Evolutionary conservation across 495 filamentous ascomycete genomes (phyloP).

Genomic region (Hypomontagnella monticulosa): DNA sequence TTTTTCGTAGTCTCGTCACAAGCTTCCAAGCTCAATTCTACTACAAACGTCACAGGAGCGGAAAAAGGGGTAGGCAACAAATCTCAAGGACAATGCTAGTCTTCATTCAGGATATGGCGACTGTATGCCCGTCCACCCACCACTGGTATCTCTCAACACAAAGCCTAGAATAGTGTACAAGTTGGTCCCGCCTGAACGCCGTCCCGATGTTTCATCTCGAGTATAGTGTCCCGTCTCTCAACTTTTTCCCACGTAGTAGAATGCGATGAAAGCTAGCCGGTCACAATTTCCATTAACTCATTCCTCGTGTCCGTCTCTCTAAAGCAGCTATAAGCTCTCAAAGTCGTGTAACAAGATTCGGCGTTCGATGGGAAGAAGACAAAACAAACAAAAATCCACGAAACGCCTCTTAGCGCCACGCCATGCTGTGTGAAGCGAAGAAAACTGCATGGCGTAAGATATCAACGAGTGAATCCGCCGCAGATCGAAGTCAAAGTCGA

Average conservation of each 20-base stretch:
- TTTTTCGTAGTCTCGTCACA: background rate
- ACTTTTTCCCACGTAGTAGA: conserved; percentile 27
- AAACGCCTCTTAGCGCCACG: conserved; percentile 42
- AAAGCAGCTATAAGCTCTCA: conserved; percentile 17
- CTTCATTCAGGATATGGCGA: conserved; percentile 28
- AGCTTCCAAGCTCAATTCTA: background rate
- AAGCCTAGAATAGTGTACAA: conserved; percentile 31
- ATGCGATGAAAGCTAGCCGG: conserved; percentile 26
- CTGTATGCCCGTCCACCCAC: conserved; percentile 34
- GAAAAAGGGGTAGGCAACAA: background rate
- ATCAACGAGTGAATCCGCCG: conserved; percentile 31
- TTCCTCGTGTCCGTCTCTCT: conserved; percentile 46
- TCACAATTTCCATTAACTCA: conserved; percentile 40
- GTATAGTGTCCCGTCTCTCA: conserved; percentile 20
- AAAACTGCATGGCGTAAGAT: conserved; percentile 40
- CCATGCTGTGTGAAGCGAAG: conserved; percentile 40
- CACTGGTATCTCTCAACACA: conserved; percentile 37
- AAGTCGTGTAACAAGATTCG: conserved; percentile 18
- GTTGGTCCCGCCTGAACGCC: conserved; percentile 32
- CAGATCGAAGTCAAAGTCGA: conserved; percentile 23
- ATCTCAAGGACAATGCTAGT: conserved; percentile 20
- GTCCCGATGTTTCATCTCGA: conserved; percentile 36
- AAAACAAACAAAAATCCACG: conserved; percentile 31
- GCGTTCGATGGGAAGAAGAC: conserved; percentile 9
- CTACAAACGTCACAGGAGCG: background rate